A percentile compares a stretch with the other conserved stretches of the same genome.
These are phyloP conservation scores for Leavenworthia alabamica DNA, from an alignment of 345 rosid species.

Conservation along the genomic window DNA sequence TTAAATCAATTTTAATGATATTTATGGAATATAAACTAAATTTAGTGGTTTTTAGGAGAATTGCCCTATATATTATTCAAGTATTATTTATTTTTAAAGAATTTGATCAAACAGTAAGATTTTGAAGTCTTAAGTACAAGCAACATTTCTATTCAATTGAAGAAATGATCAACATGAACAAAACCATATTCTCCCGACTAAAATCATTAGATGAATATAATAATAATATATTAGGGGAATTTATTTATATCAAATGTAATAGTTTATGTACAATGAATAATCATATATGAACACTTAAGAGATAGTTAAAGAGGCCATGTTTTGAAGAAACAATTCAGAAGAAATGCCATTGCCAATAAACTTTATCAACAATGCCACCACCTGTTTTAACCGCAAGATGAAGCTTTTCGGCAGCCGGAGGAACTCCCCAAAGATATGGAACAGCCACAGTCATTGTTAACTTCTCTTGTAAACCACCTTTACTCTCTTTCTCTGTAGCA, in stretches of 20 bases:
- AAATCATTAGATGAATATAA: background rate
- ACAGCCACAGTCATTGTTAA: slow-evolving; percentile 87
- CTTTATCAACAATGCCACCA: slow-evolving; percentile 90
- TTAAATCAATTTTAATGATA: too few species aligned
- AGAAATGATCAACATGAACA: background rate
- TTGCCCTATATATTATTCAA: too few species aligned
- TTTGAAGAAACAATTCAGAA: slow-evolving; percentile 30
- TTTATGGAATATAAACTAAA: too few species aligned
- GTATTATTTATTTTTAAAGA: too few species aligned
- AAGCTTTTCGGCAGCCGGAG: slow-evolving; percentile 91
- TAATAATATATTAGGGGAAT: background rate
- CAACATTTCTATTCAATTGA: background rate
- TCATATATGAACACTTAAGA: slow-evolving; percentile 19
- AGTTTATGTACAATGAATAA: slow-evolving; percentile 33
- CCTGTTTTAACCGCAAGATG: slow-evolving; percentile 85
- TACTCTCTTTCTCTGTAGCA: slow-evolving; percentile 67
- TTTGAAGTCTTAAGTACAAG: background rate
- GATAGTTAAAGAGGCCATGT: slow-evolving; percentile 4
- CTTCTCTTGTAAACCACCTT: slow-evolving; percentile 82
- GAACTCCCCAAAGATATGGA: slow-evolving; percentile 94
- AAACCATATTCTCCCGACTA: background rate
- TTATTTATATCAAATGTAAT: slow-evolving; percentile 4
- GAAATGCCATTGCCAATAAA: slow-evolving; percentile 93
- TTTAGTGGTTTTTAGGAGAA: too few species aligned
- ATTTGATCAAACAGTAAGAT: background rate